Evolutionary conservation across 805 yeast species (phyloP), one percentile per base, ranked within the genome.

Genomic region (Lipomyces starkeyi): DNA sequence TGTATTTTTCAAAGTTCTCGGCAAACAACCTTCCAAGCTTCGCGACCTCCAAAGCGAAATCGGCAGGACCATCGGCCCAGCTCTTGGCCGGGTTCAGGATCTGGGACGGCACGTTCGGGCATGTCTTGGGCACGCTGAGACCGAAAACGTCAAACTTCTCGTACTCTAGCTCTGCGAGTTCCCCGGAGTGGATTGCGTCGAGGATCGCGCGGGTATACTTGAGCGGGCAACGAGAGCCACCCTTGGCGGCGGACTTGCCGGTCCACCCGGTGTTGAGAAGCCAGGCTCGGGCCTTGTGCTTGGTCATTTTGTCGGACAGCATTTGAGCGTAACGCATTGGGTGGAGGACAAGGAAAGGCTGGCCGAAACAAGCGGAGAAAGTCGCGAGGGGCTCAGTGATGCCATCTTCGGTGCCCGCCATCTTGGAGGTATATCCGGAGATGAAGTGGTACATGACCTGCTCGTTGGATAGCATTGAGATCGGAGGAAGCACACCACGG

Each of bases 341-440:
- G 82, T 94, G 99, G 80, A 94, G 85, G 47, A 94, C 98, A 82
- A 94, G 85, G 90, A 94, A 94, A 73, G 99, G 99, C 85, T 94
- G 98, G 78, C 98, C 99, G 80, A 93, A 94, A 85, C 99, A 94
- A 64, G 99, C 97, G 70, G 97, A 91, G 87, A 94, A 94, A 22
- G 97, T 92, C 66, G 98, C 97, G 81, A 91, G 93, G 71, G 99
- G 98, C 83, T 94, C 98, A 71, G 98, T 93, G 73, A 94, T 91
- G 82, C 99, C 99, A 80, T 91, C 96, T 83, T 94, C 99, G 63
- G 99, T 94, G 80, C 98, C 98, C 71, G 99, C 97, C 97, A 94
- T 94, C 87, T 95, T 94, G 65, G 98, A 94, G 71, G 99, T 94
- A 87, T 94, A 94, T 77, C 99, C 99, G 72, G 97, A 90, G 76